These are phyloP conservation scores for Phytopythium ostracodes DNA, from an alignment of 352 stramenopile genomes.

Conservation along the genomic window DNA sequence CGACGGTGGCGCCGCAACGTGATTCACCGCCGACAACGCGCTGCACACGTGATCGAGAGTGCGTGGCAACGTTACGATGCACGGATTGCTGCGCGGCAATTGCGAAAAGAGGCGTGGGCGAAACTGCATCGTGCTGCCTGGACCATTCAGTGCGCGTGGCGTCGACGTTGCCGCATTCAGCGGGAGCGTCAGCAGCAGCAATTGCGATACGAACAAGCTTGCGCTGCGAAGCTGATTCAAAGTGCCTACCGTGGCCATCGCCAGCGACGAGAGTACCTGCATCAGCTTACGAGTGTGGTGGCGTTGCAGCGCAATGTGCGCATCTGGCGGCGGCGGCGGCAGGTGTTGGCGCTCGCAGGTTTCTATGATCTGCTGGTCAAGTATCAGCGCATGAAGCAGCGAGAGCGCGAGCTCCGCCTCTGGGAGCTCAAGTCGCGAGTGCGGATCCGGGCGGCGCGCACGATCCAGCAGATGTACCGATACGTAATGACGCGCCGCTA, in stretches of 20 bases:
- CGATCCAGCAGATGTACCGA: conserved; percentile 7
- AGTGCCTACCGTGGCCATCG: conserved; percentile 20
- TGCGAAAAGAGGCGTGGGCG: conserved; percentile 15
- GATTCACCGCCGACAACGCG: conserved; percentile 18
- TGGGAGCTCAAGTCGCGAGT: neutral
- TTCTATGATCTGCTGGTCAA: conserved; percentile 35
- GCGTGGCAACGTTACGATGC: conserved; percentile 17
- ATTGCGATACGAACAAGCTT: conserved; percentile 7
- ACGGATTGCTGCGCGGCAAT: conserved; percentile 4
- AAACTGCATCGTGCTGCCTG: conserved; percentile 12
- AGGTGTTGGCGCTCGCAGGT: conserved; percentile 23
- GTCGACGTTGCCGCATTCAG: neutral
- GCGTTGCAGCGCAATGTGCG: conserved; percentile 38
- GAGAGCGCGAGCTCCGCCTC: neutral
- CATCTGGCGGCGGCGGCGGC: conserved; percentile 29
- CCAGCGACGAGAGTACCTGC: conserved; percentile 19
- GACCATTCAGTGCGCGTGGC: conserved; percentile 24
- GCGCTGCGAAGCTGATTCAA: conserved; percentile 29
- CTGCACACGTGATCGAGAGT: conserved; percentile 27
- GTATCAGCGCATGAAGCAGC: conserved; percentile 27
- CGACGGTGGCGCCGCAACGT: conserved; percentile 31
- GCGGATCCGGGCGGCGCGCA: neutral
- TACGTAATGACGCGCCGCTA: conserved; percentile 2
- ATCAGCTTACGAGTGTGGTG: conserved; percentile 15
- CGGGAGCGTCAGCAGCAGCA: neutral